Evolutionary conservation across 2,329 filamentous ascomycete genomes (phyloP), one percentile per base, ranked within the genome.

Genomic region (Alternaria brassicicola): DNA sequence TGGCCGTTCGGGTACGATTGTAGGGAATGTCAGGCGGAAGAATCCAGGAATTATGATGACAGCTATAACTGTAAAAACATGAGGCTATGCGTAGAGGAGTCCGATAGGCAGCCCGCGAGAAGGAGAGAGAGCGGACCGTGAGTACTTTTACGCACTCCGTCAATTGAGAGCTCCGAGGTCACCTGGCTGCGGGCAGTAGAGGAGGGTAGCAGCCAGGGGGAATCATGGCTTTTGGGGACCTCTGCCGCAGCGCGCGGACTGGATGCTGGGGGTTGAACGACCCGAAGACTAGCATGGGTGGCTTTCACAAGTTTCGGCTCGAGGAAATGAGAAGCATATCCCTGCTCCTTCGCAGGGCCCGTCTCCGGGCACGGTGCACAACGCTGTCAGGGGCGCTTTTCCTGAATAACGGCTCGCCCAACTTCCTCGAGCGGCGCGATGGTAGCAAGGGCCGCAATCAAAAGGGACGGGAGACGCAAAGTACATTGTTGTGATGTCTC

Each of bases 111-210:
- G 50, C 51, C 49, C 66, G 54, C 41, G 41, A 53, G 31, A 28
- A 47, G 39, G 39, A 57, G 48, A 46, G 46, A 55, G 61, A 66
- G 66, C 58, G 61, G 63, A 53, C 61, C 56, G 58, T 63, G 59
- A 71, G 67, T 55, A 67, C 69, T 43, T 54, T 36, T 43, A 64
- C 52, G 61, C 52, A 65, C 62, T 62, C 57, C 36, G 59, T 62
- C 65, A 66, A 64, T 70, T 65, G 67, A 69, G 63, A 60, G 64
- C 69, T 71, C 70, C 69, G 68, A 68, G 64, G 61, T 72, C 64
- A 71, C 73, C 75, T 76, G 74, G 72, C 74, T 76, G 71, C 67
- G 69, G 64, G 70, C 72, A 75, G 72, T 70, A 38, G 71, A 75
- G 70, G 69, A 75, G 68, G 61, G 65, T 67, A 63, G 68, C 72